Evolutionary conservation across 148 eudicot genomes (phyloP), one percentile per base, ranked within the genome.

Genomic region (Simmondsia chinensis): DNA sequence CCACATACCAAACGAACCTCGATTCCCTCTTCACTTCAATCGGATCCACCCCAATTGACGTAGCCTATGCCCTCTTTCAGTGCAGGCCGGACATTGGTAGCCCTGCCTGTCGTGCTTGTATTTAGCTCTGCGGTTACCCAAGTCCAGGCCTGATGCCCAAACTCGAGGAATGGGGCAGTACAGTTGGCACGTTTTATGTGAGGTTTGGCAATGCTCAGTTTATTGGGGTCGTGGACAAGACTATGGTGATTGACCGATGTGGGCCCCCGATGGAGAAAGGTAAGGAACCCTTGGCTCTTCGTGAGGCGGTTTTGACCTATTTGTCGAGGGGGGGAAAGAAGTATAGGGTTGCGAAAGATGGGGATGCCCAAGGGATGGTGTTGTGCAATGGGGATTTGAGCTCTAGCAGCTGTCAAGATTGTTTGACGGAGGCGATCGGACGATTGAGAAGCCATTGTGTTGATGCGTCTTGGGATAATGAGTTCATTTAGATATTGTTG

Each of bases 301-400:
- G 70, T 0, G 80, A 74, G 23, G 63, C 63, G 48, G 68, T 74
- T 41, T 33, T 79, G 43, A 57, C 31, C 7, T 54, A 66, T 14
- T 33, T 74, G 68, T 58, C 35, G 15, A 59, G 72, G 20, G 64
- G 56, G 4, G 59, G 74, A 7, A 74, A 68, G 49, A 25, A 52
- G 11, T 79, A 50, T 31, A 21, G 87, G 43, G 78, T 71, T 0
- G 73, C 75, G 0, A 75, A 73, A 53, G 14, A 75, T 1, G 70
- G 50, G 39, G 70, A 60, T 51, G 78, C 75, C 2, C 65, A 63
- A 25, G 87, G 81, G 3, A 59, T 79, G 68, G 87, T 75, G 20
- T 68, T 68, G 60, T 79, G 87, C 26, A 73, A 65, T 0, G 81
- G 81, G 39, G 87, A 79, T 33, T 57, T 79, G 60, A 68, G 68